Base-by-base conservation (phyloP, 768 basidiomycete species). In the Ramaria sp. region DNA sequence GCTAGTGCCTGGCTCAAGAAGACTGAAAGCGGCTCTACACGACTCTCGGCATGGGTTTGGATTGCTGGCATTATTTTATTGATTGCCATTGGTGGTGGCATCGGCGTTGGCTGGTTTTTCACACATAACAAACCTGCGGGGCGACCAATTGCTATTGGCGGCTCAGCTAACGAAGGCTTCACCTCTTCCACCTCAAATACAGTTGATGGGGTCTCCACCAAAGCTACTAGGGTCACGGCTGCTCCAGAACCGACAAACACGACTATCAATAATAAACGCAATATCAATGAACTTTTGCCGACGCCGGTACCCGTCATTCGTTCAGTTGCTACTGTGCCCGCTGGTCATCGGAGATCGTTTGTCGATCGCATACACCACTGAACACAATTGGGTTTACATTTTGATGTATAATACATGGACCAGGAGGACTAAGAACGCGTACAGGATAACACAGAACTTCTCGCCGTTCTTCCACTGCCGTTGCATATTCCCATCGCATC, bases 1-100 rank as follows among this genome's bases (percentile, higher is more conserved):
- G 18, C 50, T 55, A 85, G 83, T 58, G 67, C 74, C 6, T 90
- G 88, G 88, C 71, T 90, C 36, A 67, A 65, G 48, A 80, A 88
- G 65, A 85, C 81, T 0, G 76, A 78, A 59, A 70, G 58, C 54
- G 78, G 81, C 22, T 63, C 69, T 0, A 72, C 66, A n/a, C 71
- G 76, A 25, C 62, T 83, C 56, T 78, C 77, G 4, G 74, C 79
- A 34, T 85, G 79, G 81, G 78, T 89, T 2, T 88, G 83, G 82
- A 56, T 87, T 48, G 61, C 80, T 37, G 85, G 79, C n/a, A 57
- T 88, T 15, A 1, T 79, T 27, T 61, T 89, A 37, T 60, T 88
- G 52, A 49, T 80, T 18, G 78, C 79, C 56, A 75, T 78, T 34
- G 79, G 71, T 0, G 77, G 71, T 13, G 85, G 74, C 0, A 72